Conservation (phyloP, 331 rosid genomes). For the Pyracantha coccinea region DNA sequence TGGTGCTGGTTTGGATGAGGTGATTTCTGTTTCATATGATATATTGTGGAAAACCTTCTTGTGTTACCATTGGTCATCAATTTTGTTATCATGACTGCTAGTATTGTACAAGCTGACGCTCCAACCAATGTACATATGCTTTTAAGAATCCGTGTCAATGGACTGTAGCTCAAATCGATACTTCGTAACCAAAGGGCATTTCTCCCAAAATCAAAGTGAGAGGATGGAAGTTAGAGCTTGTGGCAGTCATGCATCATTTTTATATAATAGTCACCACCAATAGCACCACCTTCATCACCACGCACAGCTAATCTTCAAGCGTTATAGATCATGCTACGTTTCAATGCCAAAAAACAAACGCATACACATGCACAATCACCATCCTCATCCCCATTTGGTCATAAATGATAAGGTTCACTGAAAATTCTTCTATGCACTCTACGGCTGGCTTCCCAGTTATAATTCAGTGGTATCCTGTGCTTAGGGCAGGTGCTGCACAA, state of each 20-base stretch:
- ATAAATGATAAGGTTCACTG: background rate
- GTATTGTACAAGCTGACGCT: background rate
- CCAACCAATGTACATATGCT: background rate
- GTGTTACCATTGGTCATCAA: background rate
- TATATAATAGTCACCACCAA: background rate
- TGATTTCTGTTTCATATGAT: conserved; percentile 15
- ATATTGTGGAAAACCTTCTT: background rate
- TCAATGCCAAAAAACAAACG: background rate
- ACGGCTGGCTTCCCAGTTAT: background rate
- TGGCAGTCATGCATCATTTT: background rate
- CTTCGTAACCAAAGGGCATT: background rate
- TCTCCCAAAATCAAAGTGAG: background rate
- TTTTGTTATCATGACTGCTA: background rate
- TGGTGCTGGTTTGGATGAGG: conserved; percentile 82
- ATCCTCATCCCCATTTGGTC: background rate
- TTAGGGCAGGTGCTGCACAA: background rate
- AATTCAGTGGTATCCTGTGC: background rate
- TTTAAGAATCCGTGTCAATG: background rate
- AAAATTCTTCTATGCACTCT: background rate
- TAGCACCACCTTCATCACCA: background rate
- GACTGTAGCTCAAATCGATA: background rate
- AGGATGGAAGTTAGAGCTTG: background rate
- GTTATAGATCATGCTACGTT: background rate
- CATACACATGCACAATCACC: background rate
- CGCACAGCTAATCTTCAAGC: background rate